Base-by-base conservation (phyloP, 768 basidiomycete species). In the Kwoniella mangroviensis region DNA sequence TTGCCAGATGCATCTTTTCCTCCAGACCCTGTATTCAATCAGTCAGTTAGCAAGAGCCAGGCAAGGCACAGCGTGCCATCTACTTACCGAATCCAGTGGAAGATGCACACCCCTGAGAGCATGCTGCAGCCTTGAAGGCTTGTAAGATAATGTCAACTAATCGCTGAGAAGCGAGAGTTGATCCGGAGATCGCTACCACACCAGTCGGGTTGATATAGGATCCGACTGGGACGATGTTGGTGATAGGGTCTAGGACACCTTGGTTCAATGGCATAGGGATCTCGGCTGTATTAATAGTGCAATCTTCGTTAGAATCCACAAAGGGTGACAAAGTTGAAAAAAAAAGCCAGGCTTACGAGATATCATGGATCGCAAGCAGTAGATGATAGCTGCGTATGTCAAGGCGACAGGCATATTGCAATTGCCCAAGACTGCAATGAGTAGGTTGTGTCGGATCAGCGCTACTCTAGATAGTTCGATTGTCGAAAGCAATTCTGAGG, bases 101-200 rank as follows among this genome's bases (percentile, higher is more conserved):
- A 56, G 72, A 73, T 28, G 73, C 71, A 58, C 73, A 73, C 0
- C 76, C 76, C 49, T 77, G 76, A 2, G 72, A 73, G 15, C 71
- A 74, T 2, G 73, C 73, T 11, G 63, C 69, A 2, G 73, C 73
- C 17, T 75, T 69, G 73, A 98, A 97, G 0, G 94, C 94, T 81
- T 91, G 92, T 40, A 98, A 85, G 45, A 98, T 92, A 2, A 96
- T 93, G 78, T 98, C 95, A 1, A 94, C 92, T 56, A 97, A 92
- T n/a, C 95, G 87, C 78, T 96, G 94, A 11, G 90, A 91, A 3
- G 68, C 62, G 4, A 69, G 19, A 2, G 68, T 69, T 3, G 68
- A 69, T 21, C 68, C 68, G 11, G 68, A 95, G 4, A 96, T 93
- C 0, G 94, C 95, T 6, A 92, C 93, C 0, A 91, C 93, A 53